Base-by-base conservation (phyloP, 345 rosid genomes). In the Ailanthus altissimus region DNA sequence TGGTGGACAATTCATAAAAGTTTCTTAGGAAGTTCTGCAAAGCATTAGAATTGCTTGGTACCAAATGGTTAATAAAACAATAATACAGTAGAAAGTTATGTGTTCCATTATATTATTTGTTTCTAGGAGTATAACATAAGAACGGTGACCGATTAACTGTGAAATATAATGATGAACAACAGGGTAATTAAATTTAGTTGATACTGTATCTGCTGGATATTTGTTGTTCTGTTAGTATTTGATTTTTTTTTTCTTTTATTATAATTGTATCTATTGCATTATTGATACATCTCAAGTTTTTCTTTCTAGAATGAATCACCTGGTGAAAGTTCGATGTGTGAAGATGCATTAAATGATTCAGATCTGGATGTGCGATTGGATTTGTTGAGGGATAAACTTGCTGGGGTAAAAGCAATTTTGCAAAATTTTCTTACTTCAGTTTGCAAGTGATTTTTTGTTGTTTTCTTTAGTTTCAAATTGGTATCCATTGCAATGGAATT, bases 351-450 rank as follows among this genome's bases (percentile, higher is more conserved):
- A 2, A 60, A 54, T 74, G 91, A 90, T 49, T 83, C 72, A 21
- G 88, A 84, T 73, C 85, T 90, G 58, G 97, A 93, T 86, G 80
- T 81, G 21, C 87, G 89, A 64, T 75, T 96, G 87, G 88, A 86
- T 78, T 87, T 86, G 59, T 78, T 93, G 72, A 89, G 97, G 83
- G 78, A 82, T 71, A 87, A 87, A 79, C 92, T 96, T 82, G 46
- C 68, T 63, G 26, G 61, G 93, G 98, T 96, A 83, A 87, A 84
- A 77, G 6, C n/a, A 72, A 75, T 16, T 46, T 64, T 43, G 11
- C 40, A 23, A 23, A 16, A n/a, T n/a, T n/a, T 42, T 73, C 40
- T 32, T 53, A 40, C 25, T 47, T 21, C 40, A 70, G 28, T 67
- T 43, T 77, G 23, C 53, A 45, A 66, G 25, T 14, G 4, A 26